Evolutionary conservation across 257 asterid species (phyloP), one percentile per base, ranked within the genome.

Genomic region (Eucommia ulmoides): DNA sequence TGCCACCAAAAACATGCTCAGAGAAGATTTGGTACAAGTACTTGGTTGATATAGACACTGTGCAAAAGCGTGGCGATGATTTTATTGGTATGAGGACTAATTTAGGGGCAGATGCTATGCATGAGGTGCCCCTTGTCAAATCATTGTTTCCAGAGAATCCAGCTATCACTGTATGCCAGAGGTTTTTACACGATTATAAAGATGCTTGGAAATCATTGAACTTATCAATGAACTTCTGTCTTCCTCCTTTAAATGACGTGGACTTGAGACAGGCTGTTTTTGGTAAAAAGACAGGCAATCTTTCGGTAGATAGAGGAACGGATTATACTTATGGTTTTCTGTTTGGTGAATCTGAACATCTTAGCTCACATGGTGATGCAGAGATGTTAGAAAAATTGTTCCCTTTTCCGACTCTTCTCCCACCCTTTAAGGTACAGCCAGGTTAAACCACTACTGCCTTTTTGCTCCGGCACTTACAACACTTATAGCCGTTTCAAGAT

Each of bases 381-480:
- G 74, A 78, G 52, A 62, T 76, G 73, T 83, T 86, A 38, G 92
- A 81, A 65, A 76, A 20, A 51, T 52, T 91, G 73, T 72, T 83
- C 68, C 98, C 98, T 23, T 91, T 73, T 72, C 95, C 95, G 33
- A 83, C 98, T 25, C 71, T 91, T 69, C 98, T 91, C 76, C 98
- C 96, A 52, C 61, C 71, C 64, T 80, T 83, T 59, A 68, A 69
- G 97, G 97, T 84, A 50, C 38, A 12, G 9, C 53, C 41, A 41
- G 41, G 19, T 63, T 55, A 41, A 17, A 66, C 38, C 38, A 24
- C 46, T 53, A 23, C 21, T 52, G 50, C 12, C 12, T 26, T 26
- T 26, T 26, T 26, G 5, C 12, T 26, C 12, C 8, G 38, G 38
- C n/a, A 38, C 17, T 5, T 6, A 38, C 2, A 38, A 15, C 6